Conservation (phyloP, 1,284 basidiomycete genomes). For the Apiotrichum sp. region DNA sequence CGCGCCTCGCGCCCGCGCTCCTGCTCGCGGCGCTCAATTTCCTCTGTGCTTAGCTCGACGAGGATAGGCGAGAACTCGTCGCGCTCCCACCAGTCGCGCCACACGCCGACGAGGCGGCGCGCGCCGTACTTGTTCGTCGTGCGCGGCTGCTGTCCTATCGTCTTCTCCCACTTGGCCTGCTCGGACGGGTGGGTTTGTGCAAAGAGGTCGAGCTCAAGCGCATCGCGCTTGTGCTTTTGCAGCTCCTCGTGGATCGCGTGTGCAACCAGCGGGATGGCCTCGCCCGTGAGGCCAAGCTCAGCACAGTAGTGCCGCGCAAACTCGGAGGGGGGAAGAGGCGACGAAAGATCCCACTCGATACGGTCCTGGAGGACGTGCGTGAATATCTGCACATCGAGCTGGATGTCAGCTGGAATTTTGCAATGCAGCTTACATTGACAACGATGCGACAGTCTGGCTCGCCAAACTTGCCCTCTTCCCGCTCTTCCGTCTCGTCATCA, state of each 20-base stretch:
- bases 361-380: constrained; percentile 86
- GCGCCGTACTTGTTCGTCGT: constrained; percentile 60
- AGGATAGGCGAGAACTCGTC: constrained; percentile 88
- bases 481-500: constrained; percentile 24
- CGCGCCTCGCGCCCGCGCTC: constrained; percentile 69
- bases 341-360: constrained; percentile 96
- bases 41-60: constrained; percentile 78
- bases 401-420: constrained; percentile 8
- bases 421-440: constrained; percentile 62
- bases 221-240: constrained; percentile 88
- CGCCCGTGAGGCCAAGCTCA: constrained; percentile 82
- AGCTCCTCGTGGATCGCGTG: constrained; percentile 94
- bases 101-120: constrained; percentile 76
- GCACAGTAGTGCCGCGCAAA: constrained; percentile 75
- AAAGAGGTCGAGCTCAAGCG: constrained; percentile 84
- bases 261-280: constrained; percentile 79
- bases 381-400: constrained; percentile 98
- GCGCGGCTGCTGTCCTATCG: constrained; percentile 51
- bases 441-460: constrained; percentile 82
- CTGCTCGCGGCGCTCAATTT: constrained; percentile 82
- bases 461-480: constrained; percentile 51
- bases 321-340: constrained; percentile 78
- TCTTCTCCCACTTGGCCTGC: constrained; percentile 58
- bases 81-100: constrained; percentile 90
- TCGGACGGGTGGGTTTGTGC: constrained; percentile 54